phyloP scores from a whole-genome alignment of 2,329 filamentous ascomycete species.

The Colletotrichum cereale region DNA sequence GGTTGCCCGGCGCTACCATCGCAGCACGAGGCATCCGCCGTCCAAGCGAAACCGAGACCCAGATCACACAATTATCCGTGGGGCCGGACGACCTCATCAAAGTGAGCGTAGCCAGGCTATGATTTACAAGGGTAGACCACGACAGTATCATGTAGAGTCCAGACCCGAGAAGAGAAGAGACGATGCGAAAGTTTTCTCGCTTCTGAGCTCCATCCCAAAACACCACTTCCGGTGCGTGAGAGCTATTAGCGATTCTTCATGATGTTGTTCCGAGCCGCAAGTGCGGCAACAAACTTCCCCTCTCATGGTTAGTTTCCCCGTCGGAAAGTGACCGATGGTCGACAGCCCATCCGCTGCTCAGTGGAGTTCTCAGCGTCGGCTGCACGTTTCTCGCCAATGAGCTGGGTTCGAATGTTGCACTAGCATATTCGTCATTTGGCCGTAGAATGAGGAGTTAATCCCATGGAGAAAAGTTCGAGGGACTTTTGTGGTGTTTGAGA shows the following conservation, averaged over 20 bases:
- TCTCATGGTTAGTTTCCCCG: conserved; percentile 14
- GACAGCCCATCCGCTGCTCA: not conserved
- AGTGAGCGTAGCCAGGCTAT: conserved; percentile 53
- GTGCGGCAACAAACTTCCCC: conserved; percentile 2
- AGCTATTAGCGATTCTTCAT: not conserved
- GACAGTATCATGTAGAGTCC: too few species aligned
- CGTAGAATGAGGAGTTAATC: conserved; percentile 21
- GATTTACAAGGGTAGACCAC: not conserved
- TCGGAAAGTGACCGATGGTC: conserved; percentile 2
- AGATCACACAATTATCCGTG: conserved; percentile 55
- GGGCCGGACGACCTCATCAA: conserved; percentile 52
- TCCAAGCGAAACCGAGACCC: conserved; percentile 30
- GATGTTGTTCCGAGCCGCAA: not conserved
- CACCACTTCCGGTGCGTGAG: not conserved
- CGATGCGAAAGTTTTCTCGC: not conserved
- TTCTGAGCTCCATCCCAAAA: not conserved
- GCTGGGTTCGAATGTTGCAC: conserved; percentile 28
- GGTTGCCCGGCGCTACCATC: too few species aligned
- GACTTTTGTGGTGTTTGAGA: not conserved
- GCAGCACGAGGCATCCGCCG: too few species aligned
- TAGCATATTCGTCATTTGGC: conserved; percentile 35
- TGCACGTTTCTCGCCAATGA: not conserved
- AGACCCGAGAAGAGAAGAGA: too few species aligned
- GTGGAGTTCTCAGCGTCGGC: not conserved
- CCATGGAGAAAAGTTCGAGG: not conserved